Evolutionary conservation across 2,329 filamentous ascomycete species (phyloP).

Genomic region (Trichoderma sp.): DNA sequence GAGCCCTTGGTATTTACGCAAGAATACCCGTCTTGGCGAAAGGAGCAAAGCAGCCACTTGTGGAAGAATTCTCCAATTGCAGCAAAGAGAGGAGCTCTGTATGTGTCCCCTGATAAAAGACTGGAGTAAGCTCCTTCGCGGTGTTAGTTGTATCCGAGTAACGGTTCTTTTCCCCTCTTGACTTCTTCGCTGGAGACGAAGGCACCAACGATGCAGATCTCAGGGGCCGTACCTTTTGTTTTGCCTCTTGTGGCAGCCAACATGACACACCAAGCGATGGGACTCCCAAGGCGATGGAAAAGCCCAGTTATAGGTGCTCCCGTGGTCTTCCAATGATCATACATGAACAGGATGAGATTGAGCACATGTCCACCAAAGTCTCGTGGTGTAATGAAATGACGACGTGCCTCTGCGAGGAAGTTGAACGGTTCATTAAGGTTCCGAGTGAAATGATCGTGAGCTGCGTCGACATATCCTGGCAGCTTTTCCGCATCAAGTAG

Average conservation of each 20-base stretch:
- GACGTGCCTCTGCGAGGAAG: neutral
- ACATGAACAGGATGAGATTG: neutral
- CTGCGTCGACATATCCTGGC: neutral
- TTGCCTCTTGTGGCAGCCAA: neutral
- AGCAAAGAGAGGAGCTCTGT: neutral
- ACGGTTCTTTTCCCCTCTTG: too few relatives aligned
- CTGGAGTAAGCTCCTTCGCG: neutral
- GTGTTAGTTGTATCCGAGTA: too few relatives aligned
- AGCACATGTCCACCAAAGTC: neutral
- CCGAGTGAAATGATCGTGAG: neutral
- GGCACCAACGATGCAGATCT: too few relatives aligned
- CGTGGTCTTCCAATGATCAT: neutral
- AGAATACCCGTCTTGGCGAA: neutral
- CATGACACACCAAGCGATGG: neutral
- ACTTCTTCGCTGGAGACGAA: too few relatives aligned
- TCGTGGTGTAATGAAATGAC: neutral
- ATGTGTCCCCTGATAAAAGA: neutral
- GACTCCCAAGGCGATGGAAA: neutral
- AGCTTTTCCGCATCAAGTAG: neutral
- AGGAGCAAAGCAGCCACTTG: neutral
- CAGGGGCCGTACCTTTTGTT: neutral
- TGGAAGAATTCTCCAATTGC: neutral
- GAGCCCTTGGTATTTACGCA: neutral
- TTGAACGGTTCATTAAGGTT: neutral
- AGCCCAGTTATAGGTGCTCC: neutral